Percentiles rank a stretch among this genome's conserved stretches.
phyloP scores from a whole-genome alignment of 495 filamentous ascomycete species.

The Penicillium cinerascens region DNA sequence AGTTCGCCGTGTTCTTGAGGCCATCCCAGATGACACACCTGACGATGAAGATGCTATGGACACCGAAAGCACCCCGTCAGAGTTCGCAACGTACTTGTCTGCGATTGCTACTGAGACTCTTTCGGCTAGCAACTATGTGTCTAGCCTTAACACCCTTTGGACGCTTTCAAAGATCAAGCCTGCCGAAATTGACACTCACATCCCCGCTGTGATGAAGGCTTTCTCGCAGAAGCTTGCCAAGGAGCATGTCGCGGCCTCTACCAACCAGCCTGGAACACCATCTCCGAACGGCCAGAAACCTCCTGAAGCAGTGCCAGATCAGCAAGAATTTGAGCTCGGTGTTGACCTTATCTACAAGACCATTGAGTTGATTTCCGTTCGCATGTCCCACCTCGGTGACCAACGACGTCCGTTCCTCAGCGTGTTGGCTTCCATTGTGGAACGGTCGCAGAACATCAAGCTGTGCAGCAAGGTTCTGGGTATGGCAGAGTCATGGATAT shows the following conservation, averaged over 20 bases:
- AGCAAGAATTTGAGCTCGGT: slow-evolving; percentile 78
- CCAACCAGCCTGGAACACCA: slow-evolving; percentile 41
- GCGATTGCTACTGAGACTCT: slow-evolving; percentile 77
- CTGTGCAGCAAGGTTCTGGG: slow-evolving; percentile 88
- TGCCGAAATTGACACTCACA: slow-evolving; percentile 82
- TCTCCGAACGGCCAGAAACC: slow-evolving; percentile 40
- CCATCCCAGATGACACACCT: slow-evolving; percentile 80
- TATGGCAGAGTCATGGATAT: slow-evolving; percentile 96
- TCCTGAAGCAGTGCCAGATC: slow-evolving; percentile 58
- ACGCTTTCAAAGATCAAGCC: slow-evolving; percentile 81
- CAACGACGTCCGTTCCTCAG: slow-evolving; percentile 89
- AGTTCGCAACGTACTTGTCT: slow-evolving; percentile 79
- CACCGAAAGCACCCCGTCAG: slow-evolving; percentile 65
- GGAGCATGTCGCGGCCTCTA: slow-evolving; percentile 81
- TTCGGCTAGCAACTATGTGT: slow-evolving; percentile 71
- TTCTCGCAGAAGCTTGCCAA: slow-evolving; percentile 89
- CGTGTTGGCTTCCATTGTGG: slow-evolving; percentile 88
- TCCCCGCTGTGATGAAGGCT: slow-evolving; percentile 84
- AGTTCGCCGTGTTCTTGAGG: slow-evolving; percentile 77
- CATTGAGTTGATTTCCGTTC: slow-evolving; percentile 82
- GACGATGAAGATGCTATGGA: slow-evolving; percentile 91
- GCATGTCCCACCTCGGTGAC: slow-evolving; percentile 93
- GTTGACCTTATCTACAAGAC: slow-evolving; percentile 88
- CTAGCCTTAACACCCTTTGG: slow-evolving; percentile 88
- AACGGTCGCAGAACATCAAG: slow-evolving; percentile 79